Conservation (phyloP, 768 basidiomycete genomes). For the Tricholoma terreum region DNA sequence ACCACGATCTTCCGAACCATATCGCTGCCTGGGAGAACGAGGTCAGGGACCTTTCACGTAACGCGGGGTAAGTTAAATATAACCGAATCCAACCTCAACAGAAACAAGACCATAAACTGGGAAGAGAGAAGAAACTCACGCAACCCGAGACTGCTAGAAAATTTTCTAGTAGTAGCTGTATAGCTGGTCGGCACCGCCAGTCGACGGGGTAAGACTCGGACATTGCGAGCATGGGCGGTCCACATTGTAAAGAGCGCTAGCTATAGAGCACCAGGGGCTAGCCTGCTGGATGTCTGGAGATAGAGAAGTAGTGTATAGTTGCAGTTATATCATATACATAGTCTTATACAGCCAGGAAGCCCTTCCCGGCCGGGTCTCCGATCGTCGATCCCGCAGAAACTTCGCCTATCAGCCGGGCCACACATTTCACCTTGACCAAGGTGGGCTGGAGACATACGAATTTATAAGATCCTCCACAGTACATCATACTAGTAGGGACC, state of each 20-base stretch:
- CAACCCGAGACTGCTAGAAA: constrained; percentile 15
- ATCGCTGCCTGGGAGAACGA: constrained; percentile 6
- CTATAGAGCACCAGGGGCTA: not conserved
- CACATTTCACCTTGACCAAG: too few relatives aligned
- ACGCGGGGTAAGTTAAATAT: constrained; percentile 1
- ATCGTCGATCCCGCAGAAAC: too few relatives aligned
- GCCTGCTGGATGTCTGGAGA: not conserved
- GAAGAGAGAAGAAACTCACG: constrained; percentile 15
- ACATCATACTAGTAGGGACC: too few relatives aligned
- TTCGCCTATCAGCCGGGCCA: too few relatives aligned
- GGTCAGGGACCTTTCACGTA: not conserved
- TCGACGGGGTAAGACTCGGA: constrained; percentile 15
- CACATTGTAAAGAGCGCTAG: constrained; percentile 13
- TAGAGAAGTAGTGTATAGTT: too few relatives aligned
- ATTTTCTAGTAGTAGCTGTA: constrained; percentile 12
- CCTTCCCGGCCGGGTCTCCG: too few relatives aligned
- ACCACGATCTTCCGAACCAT: constrained; percentile 70
- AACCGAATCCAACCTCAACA: not conserved
- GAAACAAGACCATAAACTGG: not conserved
- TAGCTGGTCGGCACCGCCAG: constrained; percentile 11
- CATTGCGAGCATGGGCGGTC: constrained; percentile 4
- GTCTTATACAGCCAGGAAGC: too few relatives aligned
- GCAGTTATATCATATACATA: too few relatives aligned
- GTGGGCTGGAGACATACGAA: too few relatives aligned
- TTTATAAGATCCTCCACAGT: too few relatives aligned